Conservation (phyloP, 2,329 filamentous ascomycete species). For the Colletotrichum navitas region DNA sequence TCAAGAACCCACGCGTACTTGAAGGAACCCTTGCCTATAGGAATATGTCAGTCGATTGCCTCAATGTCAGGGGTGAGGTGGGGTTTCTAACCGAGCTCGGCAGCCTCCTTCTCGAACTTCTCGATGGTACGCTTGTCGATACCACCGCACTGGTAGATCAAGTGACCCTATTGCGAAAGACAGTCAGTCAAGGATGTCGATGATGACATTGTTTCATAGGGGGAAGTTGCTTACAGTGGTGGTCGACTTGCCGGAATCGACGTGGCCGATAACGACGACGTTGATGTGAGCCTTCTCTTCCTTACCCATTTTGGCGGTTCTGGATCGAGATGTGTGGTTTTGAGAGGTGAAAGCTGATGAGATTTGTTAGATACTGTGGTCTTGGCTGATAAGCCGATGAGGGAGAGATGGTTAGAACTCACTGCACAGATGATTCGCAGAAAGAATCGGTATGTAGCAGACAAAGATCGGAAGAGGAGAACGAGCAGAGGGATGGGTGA, state of each 20-base stretch:
- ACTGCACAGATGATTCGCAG: constrained; percentile 25
- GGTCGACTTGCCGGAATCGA: constrained; percentile 99
- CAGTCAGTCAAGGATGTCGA: constrained; percentile 39
- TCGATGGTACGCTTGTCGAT: constrained; percentile 99
- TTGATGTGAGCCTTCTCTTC: constrained; percentile 96
- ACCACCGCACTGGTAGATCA: constrained; percentile 99
- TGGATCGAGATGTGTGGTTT: constrained; percentile 27
- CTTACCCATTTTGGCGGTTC: constrained; percentile 68
- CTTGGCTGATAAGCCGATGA: neutral
- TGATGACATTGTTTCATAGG: neutral
- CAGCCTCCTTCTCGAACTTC: constrained; percentile 99
- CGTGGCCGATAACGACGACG: constrained; percentile 99
- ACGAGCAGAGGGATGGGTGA: constrained; percentile 13
- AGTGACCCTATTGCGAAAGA: constrained; percentile 72
- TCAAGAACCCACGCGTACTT: constrained; percentile 98
- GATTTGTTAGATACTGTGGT: neutral
- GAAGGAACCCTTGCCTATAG: constrained; percentile 98
- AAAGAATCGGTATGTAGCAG: constrained; percentile 26
- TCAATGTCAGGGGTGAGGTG: constrained; percentile 3
- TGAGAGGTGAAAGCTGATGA: constrained; percentile 22
- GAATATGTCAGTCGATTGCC: constrained; percentile 65
- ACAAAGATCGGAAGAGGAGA: constrained; percentile 26
- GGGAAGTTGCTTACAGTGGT: constrained; percentile 75
- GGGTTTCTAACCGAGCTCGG: constrained; percentile 21
- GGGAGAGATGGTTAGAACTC: neutral